Conservation (phyloP, 129 eudicot species). For the Oenanthe sinensis region DNA sequence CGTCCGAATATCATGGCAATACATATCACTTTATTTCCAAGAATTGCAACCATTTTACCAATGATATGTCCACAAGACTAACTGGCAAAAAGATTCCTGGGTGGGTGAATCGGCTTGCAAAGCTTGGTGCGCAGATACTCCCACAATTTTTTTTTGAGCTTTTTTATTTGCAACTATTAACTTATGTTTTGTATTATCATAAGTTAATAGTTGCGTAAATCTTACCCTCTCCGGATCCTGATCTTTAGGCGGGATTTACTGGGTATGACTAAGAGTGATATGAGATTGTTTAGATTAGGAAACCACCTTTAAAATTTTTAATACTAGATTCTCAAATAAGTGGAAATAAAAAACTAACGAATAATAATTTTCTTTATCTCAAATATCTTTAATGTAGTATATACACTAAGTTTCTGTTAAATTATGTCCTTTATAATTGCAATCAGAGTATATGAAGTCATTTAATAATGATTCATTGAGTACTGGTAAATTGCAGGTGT, state of each 20-base stretch:
- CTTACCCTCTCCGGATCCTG: no score
- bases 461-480: neutral
- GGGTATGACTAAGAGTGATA: no score
- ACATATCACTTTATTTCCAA: slow-evolving; percentile 78
- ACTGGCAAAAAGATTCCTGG: slow-evolving; percentile 62
- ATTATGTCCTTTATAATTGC: neutral
- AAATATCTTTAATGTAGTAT: neutral
- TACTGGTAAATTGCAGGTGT: slow-evolving; percentile 42
- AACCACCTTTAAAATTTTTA: neutral
- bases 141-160: neutral
- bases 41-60: slow-evolving; percentile 81
- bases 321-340: neutral
- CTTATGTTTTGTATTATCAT: neutral
- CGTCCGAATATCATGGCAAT: slow-evolving; percentile 78
- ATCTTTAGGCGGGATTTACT: no score
- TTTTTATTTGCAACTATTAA: neutral
- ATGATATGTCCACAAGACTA: slow-evolving; percentile 53
- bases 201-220: no score
- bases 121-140: slow-evolving; percentile 35
- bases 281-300: neutral
- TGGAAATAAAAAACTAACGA: neutral
- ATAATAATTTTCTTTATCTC: neutral
- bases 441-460: neutral
- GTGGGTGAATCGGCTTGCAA: slow-evolving; percentile 82
- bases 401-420: neutral